phyloP scores from a whole-genome alignment of 129 eudicot genomes.

The Smallanthus sonchifolius region DNA sequence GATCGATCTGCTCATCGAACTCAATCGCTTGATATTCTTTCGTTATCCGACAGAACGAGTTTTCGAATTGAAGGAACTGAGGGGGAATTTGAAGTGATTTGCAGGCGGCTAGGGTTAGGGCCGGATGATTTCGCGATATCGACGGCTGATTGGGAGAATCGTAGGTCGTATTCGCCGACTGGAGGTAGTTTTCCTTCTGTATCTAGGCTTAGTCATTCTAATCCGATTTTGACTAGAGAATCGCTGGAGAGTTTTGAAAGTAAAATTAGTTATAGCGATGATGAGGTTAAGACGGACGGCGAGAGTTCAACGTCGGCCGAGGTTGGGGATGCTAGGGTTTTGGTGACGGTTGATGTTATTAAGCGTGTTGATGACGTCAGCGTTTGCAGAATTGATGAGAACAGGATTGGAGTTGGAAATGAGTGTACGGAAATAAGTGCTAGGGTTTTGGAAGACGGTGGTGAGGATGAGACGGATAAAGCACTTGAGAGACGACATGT shows the following conservation, averaged over 20 bases:
- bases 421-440: conserved; percentile 5
- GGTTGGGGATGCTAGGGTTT: conserved; percentile 22
- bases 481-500: conserved; percentile 11
- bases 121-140: conserved; percentile 75
- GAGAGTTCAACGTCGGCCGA: conserved; percentile 14
- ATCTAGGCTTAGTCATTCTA: conserved; percentile 25
- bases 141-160: conserved; percentile 52
- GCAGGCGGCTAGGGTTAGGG: conserved; percentile 52
- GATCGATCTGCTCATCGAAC: conserved; percentile 33
- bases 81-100: conserved; percentile 55
- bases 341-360: conserved; percentile 8
- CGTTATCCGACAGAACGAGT: conserved; percentile 33
- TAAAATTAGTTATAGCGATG: conserved; percentile 24
- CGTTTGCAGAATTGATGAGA: conserved; percentile 3
- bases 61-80: conserved; percentile 59
- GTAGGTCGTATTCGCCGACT: conserved; percentile 39
- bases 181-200: neutral
- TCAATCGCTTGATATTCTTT: conserved; percentile 43
- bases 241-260: conserved; percentile 17
- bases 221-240: conserved; percentile 10
- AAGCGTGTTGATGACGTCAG: conserved; percentile 15
- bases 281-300: conserved; percentile 19
- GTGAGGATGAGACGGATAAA: neutral
- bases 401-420: neutral
- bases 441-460: conserved; percentile 20